Percentiles rank a stretch among this genome's conserved stretches.
Conservation (phyloP, 441 rosid species). For the Gossypium gossypioides region DNA sequence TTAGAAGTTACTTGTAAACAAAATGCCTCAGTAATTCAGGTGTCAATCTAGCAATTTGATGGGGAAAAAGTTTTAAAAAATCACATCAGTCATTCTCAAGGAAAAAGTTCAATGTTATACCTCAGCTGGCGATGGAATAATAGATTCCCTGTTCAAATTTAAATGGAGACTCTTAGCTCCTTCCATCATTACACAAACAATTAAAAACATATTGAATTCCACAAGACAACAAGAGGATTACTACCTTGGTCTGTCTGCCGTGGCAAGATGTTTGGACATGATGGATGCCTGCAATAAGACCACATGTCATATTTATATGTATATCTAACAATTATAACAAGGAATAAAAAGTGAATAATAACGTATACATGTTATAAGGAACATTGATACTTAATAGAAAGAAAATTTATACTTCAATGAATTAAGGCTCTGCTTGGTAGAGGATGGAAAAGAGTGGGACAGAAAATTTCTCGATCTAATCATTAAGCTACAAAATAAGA, state of each 20-base stretch:
- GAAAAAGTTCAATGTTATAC: conserved; percentile 13
- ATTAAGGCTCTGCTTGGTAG: not conserved
- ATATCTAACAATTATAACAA: conserved; percentile 6
- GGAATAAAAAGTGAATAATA: not conserved
- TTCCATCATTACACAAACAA: not conserved
- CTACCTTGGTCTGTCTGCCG: conserved; percentile 63
- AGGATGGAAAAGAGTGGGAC: too few species aligned
- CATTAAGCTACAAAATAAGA: too few species aligned
- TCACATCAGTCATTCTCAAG: not conserved
- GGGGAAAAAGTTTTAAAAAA: not conserved
- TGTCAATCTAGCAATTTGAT: not conserved
- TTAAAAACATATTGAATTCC: not conserved
- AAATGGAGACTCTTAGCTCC: conserved; percentile 15
- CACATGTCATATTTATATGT: not conserved
- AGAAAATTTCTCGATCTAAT: too few species aligned
- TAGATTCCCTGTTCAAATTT: conserved; percentile 38
- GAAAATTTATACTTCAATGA: not conserved
- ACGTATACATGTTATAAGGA: not conserved
- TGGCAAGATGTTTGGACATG: conserved; percentile 66
- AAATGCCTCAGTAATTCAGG: not conserved
- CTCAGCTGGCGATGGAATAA: conserved; percentile 36
- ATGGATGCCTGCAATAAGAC: conserved; percentile 46
- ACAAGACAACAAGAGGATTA: not conserved
- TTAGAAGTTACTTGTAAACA: not conserved
- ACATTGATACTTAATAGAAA: not conserved